Base-by-base conservation (phyloP, 768 basidiomycete species). In the Mycena pura region DNA sequence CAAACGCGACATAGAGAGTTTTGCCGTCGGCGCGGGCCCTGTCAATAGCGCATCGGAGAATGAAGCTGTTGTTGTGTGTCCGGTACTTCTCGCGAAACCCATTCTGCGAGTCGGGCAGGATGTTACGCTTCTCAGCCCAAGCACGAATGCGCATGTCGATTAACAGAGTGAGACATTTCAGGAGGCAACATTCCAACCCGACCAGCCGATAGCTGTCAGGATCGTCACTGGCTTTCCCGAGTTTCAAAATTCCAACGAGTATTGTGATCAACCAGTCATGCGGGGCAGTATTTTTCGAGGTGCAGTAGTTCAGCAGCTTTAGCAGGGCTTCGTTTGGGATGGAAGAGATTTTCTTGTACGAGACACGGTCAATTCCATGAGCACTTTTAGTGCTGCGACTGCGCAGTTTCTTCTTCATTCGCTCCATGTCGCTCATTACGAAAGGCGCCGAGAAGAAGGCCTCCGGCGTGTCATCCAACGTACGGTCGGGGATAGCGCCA, bases 81-180 rank as follows among this genome's bases (percentile, higher is more conserved):
- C 71, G 65, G 27, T 63, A 68, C 5, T 60, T 64, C 9, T 49
- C 34, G 0, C 74, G 48, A 40, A 76, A 77, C 0, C 75, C 73
- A 56, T 73, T 76, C 56, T 77, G 76, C 1, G 70, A 71, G 6
- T 45, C 53, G 0, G 73, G 75, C 2, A 77, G 17, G 1, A 71
- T 38, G 17, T 48, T 31, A 1, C 34, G 7, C 1, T 21, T 44
- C 15, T 70, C 71, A 1, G 58, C 59, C 66, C 64, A 70, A 5
- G 22, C 46, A 3, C 54, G 60, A 5, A 70, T 60, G 19, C 62
- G 47, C 34, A 41, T 61, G 28, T 70, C 55, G 9, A 70, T 69
- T 0, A 70, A 49, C 6, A 69, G 62, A n/a, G 68, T 70, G 27
- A 70, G 51, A n/a, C 67, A 47, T 44, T 70, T 69, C 0, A 70